Evolutionary conservation across 2,329 filamentous ascomycete species (phyloP), one percentile per base, ranked within the genome.

Genomic region (Trichoderma guizhouense): DNA sequence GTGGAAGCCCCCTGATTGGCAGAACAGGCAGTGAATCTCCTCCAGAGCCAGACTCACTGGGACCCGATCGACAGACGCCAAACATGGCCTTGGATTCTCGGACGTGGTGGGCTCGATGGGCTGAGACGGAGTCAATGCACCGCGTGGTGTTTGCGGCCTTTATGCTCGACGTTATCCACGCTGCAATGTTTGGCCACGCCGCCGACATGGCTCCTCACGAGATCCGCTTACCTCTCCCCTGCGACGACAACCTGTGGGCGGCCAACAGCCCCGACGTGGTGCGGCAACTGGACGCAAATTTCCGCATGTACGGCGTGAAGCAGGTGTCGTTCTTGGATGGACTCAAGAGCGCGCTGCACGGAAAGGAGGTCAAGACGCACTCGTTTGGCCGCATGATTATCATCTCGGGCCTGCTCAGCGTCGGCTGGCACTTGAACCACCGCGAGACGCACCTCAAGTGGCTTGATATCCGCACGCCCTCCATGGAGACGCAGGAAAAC

Each of bases 191-290:
- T 77, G 94, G 94, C 0, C 94, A 97, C 79, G 90, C 91, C 0
- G 93, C 93, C 0, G 93, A 95, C 73, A 97, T 97, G 93, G 92
- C 94, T 1, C 93, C 94, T 1, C 93, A 97, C 77, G 94, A 97
- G 81, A 92, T 98, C 82, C 90, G 93, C 6, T 85, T 97, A 5
- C 93, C 93, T 0, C 83, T 98, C 5, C 94, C 94, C 0, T 97
- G 94, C 78, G 94, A 97, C 77, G 94, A 97, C 80, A 89, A 90
- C 2, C 82, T 97, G 3, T 98, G 95, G 94, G 91, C 91, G 14
- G 94, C 94, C 2, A 90, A 90, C 2, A 95, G 89, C 76, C 92
- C 92, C 21, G 90, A 91, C 3, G 91, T 92, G 75, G 93, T 96
- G 43, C 91, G 91, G 15, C 87, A 92, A 36, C 88, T 95, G 18